phyloP scores from a whole-genome alignment of 2,329 filamentous ascomycete genomes.

The Colletotrichum cuscutae region DNA sequence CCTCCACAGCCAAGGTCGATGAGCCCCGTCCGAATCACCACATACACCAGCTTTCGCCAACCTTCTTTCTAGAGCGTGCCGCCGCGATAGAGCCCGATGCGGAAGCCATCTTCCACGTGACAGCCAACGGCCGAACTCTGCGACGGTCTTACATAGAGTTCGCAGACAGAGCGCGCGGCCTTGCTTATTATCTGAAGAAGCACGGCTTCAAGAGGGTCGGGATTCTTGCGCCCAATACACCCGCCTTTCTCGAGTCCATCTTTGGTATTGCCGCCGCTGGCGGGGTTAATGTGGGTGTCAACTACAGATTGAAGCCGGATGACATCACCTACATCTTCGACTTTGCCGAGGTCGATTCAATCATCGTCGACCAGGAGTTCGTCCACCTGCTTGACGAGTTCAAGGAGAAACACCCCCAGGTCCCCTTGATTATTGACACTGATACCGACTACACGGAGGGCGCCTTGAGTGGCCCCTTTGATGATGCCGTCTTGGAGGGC shows the following conservation, averaged over 20 bases:
- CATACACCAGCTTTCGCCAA: constrained; percentile 85
- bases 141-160: constrained; percentile 83
- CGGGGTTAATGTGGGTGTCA: constrained; percentile 76
- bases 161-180: constrained; percentile 84
- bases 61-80: constrained; percentile 86
- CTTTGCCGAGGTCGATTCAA: constrained; percentile 85
- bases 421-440: constrained; percentile 80
- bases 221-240: constrained; percentile 90
- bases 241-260: constrained; percentile 90
- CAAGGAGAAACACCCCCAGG: constrained; percentile 65
- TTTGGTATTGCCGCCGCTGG: constrained; percentile 89
- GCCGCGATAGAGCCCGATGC: constrained; percentile 89
- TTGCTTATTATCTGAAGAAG: constrained; percentile 88
- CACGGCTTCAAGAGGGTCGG: constrained; percentile 81
- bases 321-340: constrained; percentile 93
- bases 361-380: constrained; percentile 90
- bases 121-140: constrained; percentile 78
- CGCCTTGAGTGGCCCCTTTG: constrained; percentile 80
- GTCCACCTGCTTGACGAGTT: constrained; percentile 75
- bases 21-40: constrained; percentile 62
- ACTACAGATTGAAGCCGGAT: constrained; percentile 77
- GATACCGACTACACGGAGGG: constrained; percentile 85
- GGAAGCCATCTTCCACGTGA: constrained; percentile 86
- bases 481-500: constrained; percentile 85
- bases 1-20: constrained; percentile 36